These are phyloP conservation scores for Penicillium fuscoglaucum DNA, from an alignment of 2,329 filamentous ascomycete species.

Conservation along the genomic window DNA sequence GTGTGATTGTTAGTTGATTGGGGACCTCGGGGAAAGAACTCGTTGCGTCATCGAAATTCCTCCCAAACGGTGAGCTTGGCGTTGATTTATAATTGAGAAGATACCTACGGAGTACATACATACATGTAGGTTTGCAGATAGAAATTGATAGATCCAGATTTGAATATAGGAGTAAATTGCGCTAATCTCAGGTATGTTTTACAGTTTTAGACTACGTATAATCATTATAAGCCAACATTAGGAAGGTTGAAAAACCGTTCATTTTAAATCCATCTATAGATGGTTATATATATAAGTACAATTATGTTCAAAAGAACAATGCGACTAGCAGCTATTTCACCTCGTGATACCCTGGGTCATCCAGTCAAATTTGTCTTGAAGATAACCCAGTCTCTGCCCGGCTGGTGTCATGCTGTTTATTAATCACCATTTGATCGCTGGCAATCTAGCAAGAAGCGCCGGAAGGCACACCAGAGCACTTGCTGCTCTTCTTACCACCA, in stretches of 20 bases:
- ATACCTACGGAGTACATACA: too few species aligned
- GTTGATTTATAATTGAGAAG: background rate
- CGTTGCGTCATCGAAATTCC: background rate
- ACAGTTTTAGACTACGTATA: background rate
- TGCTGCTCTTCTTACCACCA: conserved; percentile 51
- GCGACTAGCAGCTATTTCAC: background rate
- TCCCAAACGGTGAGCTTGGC: background rate
- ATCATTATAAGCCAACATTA: background rate
- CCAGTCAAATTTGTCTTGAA: background rate
- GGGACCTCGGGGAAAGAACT: background rate
- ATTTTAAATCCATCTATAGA: background rate
- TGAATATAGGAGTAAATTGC: background rate
- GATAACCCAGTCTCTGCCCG: background rate
- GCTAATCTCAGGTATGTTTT: background rate
- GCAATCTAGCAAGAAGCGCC: conserved; percentile 35
- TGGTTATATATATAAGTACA: background rate
- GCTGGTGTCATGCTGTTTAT: background rate
- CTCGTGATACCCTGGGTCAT: background rate
- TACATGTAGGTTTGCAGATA: background rate
- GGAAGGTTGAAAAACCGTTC: background rate
- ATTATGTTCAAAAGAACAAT: background rate
- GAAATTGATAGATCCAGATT: background rate
- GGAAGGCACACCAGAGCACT: conserved; percentile 44
- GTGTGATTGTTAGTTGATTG: background rate
- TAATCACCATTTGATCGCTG: background rate